Conservation (phyloP, 495 filamentous ascomycete genomes). For the Talaromyces thailandensis region DNA sequence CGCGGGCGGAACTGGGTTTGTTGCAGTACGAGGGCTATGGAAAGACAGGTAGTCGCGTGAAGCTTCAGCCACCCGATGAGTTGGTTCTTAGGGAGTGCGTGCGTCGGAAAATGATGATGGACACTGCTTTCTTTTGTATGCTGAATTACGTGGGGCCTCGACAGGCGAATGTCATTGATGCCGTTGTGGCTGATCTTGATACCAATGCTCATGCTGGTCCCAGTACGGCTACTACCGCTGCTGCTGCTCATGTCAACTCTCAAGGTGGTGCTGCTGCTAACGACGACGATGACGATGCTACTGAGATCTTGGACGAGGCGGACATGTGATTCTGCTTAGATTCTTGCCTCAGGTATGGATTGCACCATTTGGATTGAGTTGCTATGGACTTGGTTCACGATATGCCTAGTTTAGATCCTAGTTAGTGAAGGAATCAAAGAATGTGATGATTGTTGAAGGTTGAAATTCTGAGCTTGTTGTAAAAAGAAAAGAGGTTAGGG, state of each 20-base stretch:
- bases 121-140: conserved; percentile 9
- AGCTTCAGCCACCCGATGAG: conserved; percentile 47
- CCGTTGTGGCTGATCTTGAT: neutral
- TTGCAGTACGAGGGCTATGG: conserved; percentile 45
- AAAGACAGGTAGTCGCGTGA: conserved; percentile 11
- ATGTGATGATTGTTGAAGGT: neutral
- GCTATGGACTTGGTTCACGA: neutral
- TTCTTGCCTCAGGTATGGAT: neutral
- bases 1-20: conserved; percentile 34
- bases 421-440: neutral
- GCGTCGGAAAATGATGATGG: conserved; percentile 34
- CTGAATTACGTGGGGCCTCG: neutral
- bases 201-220: neutral
- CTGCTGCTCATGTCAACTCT: neutral
- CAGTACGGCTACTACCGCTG: no score
- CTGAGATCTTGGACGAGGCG: neutral
- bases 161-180: neutral
- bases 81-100: conserved; percentile 41
- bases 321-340: neutral
- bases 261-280: no score
- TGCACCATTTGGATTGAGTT: neutral
- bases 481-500: no score
- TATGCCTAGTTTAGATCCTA: neutral
- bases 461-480: no score
- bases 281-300: neutral